These are phyloP conservation scores for Lindgomyces ingoldianus DNA, from an alignment of 495 filamentous ascomycete species.

Conservation along the genomic window DNA sequence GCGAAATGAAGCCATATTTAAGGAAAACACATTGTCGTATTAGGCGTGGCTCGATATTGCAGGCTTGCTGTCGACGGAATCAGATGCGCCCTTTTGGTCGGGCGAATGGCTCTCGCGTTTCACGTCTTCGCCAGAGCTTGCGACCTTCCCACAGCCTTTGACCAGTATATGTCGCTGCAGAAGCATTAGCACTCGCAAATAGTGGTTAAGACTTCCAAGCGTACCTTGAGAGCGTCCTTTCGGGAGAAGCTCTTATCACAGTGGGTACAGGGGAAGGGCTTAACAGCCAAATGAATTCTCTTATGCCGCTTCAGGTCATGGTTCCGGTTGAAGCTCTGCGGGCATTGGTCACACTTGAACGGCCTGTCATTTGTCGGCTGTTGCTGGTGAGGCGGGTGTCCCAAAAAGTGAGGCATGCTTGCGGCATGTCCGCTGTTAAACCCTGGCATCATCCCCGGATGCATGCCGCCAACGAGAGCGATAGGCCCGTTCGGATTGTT, in stretches of 20 bases:
- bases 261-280: slow-evolving; percentile 87
- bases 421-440: slow-evolving; percentile 62
- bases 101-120: slow-evolving; percentile 46
- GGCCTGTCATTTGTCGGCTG: slow-evolving; percentile 72
- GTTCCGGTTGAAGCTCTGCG: slow-evolving; percentile 93
- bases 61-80: slow-evolving; percentile 39
- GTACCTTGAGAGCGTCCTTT: slow-evolving; percentile 95
- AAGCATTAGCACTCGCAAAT: slow-evolving; percentile 36
- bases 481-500: slow-evolving; percentile 71
- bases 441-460: slow-evolving; percentile 48
- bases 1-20: slow-evolving; percentile 24
- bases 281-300: slow-evolving; percentile 90
- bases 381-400: slow-evolving; percentile 49
- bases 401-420: slow-evolving; percentile 59
- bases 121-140: slow-evolving; percentile 35
- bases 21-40: slow-evolving; percentile 9
- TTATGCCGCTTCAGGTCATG: slow-evolving; percentile 97
- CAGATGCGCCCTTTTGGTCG: slow-evolving; percentile 32
- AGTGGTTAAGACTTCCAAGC: slow-evolving; percentile 35
- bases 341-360: slow-evolving; percentile 91
- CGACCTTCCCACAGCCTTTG: slow-evolving; percentile 79
- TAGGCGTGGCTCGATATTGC: slow-evolving; percentile 35
- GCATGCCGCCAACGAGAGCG: slow-evolving; percentile 66
- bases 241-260: slow-evolving; percentile 97
- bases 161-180: slow-evolving; percentile 85